Evolutionary conservation across 306 rosid species (phyloP).

Genomic region (Psophocarpus tetragonolobus): DNA sequence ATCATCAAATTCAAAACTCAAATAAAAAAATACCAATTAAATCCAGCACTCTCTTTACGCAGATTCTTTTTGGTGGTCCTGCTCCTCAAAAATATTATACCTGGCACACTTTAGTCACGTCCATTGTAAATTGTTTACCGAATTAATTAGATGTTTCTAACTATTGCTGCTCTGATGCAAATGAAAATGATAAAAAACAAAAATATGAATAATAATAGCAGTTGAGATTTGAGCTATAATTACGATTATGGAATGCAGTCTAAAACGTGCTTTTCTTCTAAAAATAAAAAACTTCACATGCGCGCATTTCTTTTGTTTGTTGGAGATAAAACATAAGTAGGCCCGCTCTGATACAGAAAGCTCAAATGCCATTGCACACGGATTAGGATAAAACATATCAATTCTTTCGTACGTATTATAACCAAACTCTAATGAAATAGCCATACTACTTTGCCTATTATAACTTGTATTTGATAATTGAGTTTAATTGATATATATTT

Average conservation of each 20-base stretch:
- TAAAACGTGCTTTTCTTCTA: not conserved
- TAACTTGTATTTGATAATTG: not conserved
- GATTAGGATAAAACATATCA: not conserved
- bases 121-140: not conserved
- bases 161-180: not conserved
- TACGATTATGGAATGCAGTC: not conserved
- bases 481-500: no score
- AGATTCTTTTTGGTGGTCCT: not conserved
- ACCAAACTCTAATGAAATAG: not conserved
- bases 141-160: not conserved
- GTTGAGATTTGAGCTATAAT: not conserved
- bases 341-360: not conserved
- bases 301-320: not conserved
- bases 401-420: not conserved
- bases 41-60: not conserved
- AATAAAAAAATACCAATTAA: not conserved
- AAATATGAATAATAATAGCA: not conserved
- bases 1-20: not conserved
- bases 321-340: constrained; percentile 6
- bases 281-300: not conserved
- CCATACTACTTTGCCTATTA: not conserved
- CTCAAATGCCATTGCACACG: not conserved
- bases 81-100: not conserved
- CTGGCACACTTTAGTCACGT: not conserved
- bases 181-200: not conserved